A percentile compares a stretch with the other conserved stretches of the same genome.
phyloP scores from a whole-genome alignment of 2,329 filamentous ascomycete species.

The Sphaerostilbella broomeana region DNA sequence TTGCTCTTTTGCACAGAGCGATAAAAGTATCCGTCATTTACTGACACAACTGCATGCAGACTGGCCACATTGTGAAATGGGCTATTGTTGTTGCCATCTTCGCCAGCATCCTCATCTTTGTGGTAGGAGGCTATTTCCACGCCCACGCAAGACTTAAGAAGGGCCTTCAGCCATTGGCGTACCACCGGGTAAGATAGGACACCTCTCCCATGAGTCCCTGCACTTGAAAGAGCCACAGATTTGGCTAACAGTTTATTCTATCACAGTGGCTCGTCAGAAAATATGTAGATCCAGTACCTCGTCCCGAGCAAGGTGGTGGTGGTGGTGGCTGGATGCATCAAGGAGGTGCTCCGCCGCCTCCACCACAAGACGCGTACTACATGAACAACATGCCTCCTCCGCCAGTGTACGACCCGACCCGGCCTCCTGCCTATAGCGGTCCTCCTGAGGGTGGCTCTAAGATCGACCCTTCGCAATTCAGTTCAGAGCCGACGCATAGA shows the following conservation, averaged over 20 bases:
- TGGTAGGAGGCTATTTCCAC: constrained; percentile 64
- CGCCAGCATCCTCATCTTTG: constrained; percentile 50
- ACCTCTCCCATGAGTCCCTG: not conserved
- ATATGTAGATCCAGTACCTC: no score
- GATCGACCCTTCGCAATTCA: constrained; percentile 45
- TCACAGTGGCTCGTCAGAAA: constrained; percentile 51
- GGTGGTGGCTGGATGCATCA: constrained; percentile 20
- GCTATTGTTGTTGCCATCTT: constrained; percentile 58
- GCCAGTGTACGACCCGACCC: constrained; percentile 52
- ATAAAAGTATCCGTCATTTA: no score
- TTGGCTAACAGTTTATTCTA: no score
- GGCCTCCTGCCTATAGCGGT: constrained; percentile 49
- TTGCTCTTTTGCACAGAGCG: no score
- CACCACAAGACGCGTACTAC: constrained; percentile 31
- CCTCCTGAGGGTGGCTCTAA: constrained; percentile 45
- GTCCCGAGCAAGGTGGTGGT: no score
- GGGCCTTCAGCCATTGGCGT: constrained; percentile 58
- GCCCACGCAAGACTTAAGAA: constrained; percentile 59
- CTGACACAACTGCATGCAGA: no score
- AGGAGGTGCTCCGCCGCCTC: constrained; percentile 14
- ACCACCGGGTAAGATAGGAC: constrained; percentile 62
- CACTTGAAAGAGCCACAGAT: not conserved
- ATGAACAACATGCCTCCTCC: constrained; percentile 51
- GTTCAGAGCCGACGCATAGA: constrained; percentile 18
- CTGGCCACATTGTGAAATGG: constrained; percentile 64